Conservation (phyloP, 805 yeast genomes). For the Lachancea meyersii region DNA sequence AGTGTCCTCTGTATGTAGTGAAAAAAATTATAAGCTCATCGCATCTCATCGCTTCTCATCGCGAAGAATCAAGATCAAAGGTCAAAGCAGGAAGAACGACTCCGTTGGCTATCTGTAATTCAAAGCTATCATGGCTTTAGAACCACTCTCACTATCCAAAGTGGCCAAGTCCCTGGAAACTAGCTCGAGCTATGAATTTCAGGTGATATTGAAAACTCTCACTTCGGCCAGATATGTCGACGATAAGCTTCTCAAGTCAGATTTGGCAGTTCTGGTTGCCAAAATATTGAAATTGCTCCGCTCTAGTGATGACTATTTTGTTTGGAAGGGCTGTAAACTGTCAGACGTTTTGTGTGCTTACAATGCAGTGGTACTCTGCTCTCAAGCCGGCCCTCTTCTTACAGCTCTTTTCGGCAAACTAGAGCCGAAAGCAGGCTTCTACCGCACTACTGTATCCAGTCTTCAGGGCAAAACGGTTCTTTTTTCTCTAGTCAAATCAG, state of each 20-base stretch:
- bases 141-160: constrained; percentile 20
- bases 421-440: constrained; percentile 25
- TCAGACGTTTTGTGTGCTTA: constrained; percentile 39
- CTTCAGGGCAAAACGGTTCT: constrained; percentile 21
- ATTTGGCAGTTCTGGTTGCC: constrained; percentile 27
- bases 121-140: constrained; percentile 2
- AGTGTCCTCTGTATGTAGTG: too few relatives aligned
- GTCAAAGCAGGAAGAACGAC: background rate
- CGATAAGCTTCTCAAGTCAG: constrained; percentile 30
- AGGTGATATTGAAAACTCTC: constrained; percentile 22
- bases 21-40: constrained; percentile 4
- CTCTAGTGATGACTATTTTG: constrained; percentile 39
- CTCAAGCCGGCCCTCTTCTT: constrained; percentile 29
- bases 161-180: constrained; percentile 26
- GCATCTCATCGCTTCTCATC: constrained; percentile 1
- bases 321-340: constrained; percentile 58
- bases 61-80: background rate
- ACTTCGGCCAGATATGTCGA: constrained; percentile 26
- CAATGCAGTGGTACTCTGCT: constrained; percentile 32
- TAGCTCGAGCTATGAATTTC: constrained; percentile 28
- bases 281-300: constrained; percentile 39
- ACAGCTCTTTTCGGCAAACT: constrained; percentile 24
- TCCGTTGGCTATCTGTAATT: background rate
- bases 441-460: constrained; percentile 16
- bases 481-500: constrained; percentile 28